A percentile compares a stretch with the other conserved stretches of the same genome.
Evolutionary conservation across 2,329 filamentous ascomycete genomes (phyloP).

Genomic region (Metarhizium guizhouense): DNA sequence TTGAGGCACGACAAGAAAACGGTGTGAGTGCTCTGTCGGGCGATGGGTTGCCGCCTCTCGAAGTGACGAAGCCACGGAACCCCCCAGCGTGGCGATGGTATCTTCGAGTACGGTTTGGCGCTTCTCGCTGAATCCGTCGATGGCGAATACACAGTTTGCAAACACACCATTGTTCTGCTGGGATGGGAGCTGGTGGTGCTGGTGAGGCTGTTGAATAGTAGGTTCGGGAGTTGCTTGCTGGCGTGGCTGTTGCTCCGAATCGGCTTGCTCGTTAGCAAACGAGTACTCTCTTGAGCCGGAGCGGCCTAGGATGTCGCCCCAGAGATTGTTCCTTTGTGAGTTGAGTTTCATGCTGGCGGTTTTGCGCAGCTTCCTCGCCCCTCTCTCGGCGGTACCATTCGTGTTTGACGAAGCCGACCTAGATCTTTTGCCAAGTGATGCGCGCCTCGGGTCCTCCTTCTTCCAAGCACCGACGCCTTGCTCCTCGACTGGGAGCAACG

Average conservation of each 20-base stretch:
- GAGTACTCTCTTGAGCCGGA: conserved; percentile 26
- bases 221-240: conserved; percentile 4
- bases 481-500: conserved; percentile 56
- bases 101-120: conserved; percentile 40
- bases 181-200: not conserved
- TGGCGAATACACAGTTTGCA: conserved; percentile 46
- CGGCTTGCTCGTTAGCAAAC: conserved; percentile 16
- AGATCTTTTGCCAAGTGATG: conserved; percentile 48
- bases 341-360: conserved; percentile 78
- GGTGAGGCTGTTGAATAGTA: conserved; percentile 6
- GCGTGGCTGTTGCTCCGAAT: conserved; percentile 4
- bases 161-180: conserved; percentile 35
- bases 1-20: conserved; percentile 49
- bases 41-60: conserved; percentile 27
- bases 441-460: conserved; percentile 36
- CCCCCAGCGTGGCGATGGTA: conserved; percentile 39
- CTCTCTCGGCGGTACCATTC: conserved; percentile 37
- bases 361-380: conserved; percentile 74
- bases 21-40: conserved; percentile 22
- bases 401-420: conserved; percentile 38
- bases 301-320: conserved; percentile 72
- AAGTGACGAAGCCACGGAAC: conserved; percentile 32
- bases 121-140: conserved; percentile 48
- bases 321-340: conserved; percentile 74
- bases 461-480: conserved; percentile 72